These are phyloP conservation scores for Candida sphagnicola DNA, from an alignment of 805 yeast species.

Conservation along the genomic window DNA sequence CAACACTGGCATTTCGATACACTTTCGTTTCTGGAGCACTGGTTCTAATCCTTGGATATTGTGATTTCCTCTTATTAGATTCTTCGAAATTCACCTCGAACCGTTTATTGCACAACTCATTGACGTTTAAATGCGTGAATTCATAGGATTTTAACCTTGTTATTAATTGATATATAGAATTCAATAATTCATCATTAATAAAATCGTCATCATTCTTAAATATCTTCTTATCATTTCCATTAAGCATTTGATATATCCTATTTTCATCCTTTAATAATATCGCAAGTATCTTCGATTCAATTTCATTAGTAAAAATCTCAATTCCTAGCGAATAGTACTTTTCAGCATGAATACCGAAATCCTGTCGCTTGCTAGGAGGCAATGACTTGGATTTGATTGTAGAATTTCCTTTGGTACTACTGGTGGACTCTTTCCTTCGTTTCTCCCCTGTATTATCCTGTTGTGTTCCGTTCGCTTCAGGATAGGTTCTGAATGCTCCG, in stretches of 20 bases:
- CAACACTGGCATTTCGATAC: slow-evolving; percentile 3
- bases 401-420: slow-evolving; percentile 12
- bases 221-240: slow-evolving; percentile 3
- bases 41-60: not conserved
- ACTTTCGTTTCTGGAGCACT: slow-evolving; percentile 3
- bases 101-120: slow-evolving; percentile 4
- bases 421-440: not conserved
- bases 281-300: slow-evolving; percentile 38
- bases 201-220: slow-evolving; percentile 5
- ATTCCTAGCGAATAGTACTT: slow-evolving; percentile 66
- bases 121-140: not conserved
- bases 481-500: slow-evolving; percentile 82
- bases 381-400: slow-evolving; percentile 3
- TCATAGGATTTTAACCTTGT: slow-evolving; percentile 3
- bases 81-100: slow-evolving; percentile 9
- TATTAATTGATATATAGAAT: slow-evolving; percentile 7
- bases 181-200: not conserved
- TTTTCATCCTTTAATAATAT: slow-evolving; percentile 13
- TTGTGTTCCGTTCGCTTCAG: slow-evolving; percentile 24
- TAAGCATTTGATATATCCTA: slow-evolving; percentile 10
- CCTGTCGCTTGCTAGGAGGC: slow-evolving; percentile 52
- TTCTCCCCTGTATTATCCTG: not conserved
- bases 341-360: slow-evolving; percentile 68
- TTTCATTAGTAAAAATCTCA: slow-evolving; percentile 49
- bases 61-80: slow-evolving; percentile 2